These are phyloP conservation scores for Sporothrix inflata DNA, from an alignment of 2,329 filamentous ascomycete species.

Conservation along the genomic window DNA sequence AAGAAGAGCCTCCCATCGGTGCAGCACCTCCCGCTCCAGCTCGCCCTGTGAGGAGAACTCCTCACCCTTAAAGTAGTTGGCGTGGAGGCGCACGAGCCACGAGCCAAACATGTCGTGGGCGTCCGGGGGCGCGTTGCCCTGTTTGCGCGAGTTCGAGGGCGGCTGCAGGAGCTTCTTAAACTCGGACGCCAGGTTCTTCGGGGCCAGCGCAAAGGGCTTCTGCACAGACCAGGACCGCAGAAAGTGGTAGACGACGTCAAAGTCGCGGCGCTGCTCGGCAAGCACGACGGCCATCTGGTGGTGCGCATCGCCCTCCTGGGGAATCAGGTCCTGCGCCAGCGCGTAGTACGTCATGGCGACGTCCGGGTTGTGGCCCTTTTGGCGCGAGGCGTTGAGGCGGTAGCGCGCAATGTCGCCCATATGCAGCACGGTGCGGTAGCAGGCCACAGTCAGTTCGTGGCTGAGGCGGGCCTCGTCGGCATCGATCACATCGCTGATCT, in stretches of 20 bases:
- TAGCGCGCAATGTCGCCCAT: slow-evolving; percentile 91
- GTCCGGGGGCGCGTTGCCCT: slow-evolving; percentile 49
- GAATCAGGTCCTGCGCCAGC: slow-evolving; percentile 77
- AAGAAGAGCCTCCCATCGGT: slow-evolving; percentile 72
- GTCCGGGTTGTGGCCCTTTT: slow-evolving; percentile 75
- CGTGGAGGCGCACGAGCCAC: slow-evolving; percentile 87
- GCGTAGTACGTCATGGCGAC: slow-evolving; percentile 82
- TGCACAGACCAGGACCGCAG: slow-evolving; percentile 79
- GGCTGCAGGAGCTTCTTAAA: slow-evolving; percentile 62
- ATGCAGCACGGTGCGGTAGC: slow-evolving; percentile 80
- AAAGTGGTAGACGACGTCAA: slow-evolving; percentile 86
- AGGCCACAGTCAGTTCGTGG: slow-evolving; percentile 69
- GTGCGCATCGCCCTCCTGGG: slow-evolving; percentile 77
- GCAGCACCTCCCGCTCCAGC: slow-evolving; percentile 82
- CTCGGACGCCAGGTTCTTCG: slow-evolving; percentile 76
- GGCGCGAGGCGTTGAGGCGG: slow-evolving; percentile 68
- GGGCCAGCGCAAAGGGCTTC: slow-evolving; percentile 74
- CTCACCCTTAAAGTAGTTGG: slow-evolving; percentile 77
- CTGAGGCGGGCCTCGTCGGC: slow-evolving; percentile 55
- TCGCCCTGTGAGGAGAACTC: slow-evolving; percentile 76
- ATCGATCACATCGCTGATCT: slow-evolving; percentile 49
- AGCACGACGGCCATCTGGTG: slow-evolving; percentile 90
- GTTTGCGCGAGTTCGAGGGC: slow-evolving; percentile 32
- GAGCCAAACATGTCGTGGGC: slow-evolving; percentile 67
- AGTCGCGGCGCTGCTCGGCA: slow-evolving; percentile 71